Conservation (phyloP, 108 stramenopile species). For the Nannochloropsis gaditana region DNA sequence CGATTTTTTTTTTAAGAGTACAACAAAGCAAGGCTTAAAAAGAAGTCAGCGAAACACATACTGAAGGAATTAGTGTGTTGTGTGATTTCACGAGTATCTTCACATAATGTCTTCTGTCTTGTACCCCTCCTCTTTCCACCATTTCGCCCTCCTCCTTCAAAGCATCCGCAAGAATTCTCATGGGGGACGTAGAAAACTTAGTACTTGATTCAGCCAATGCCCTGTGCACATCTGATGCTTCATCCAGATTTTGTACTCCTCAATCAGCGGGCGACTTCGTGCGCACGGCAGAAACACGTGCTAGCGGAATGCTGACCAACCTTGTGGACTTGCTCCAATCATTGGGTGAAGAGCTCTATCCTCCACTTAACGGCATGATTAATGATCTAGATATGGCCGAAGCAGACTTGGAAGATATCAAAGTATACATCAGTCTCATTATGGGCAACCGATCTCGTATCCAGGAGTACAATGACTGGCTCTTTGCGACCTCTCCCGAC, state of each 20-base stretch:
- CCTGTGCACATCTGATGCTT: neutral
- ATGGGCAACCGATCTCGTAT: neutral
- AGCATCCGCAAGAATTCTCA: neutral
- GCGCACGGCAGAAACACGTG: neutral
- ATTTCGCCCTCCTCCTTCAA: neutral
- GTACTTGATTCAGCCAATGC: neutral
- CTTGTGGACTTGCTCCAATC: neutral
- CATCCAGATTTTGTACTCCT: neutral
- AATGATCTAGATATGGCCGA: neutral
- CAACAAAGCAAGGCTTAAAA: too few relatives aligned
- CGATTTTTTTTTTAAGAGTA: too few relatives aligned
- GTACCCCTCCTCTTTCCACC: neutral
- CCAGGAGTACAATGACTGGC: neutral
- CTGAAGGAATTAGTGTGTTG: too few relatives aligned
- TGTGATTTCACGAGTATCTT: too few relatives aligned
- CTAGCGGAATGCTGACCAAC: neutral
- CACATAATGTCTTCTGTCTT: neutral
- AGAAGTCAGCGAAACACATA: too few relatives aligned
- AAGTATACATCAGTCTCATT: neutral
- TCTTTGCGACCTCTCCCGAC: neutral
- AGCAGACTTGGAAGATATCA: neutral
- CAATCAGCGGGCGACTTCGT: neutral
- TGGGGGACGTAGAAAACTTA: neutral
- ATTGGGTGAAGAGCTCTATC: neutral
- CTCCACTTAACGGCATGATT: neutral